Conservation (phyloP, 202 grass and related monocot genomes). For the Alloteropsis angusta region DNA sequence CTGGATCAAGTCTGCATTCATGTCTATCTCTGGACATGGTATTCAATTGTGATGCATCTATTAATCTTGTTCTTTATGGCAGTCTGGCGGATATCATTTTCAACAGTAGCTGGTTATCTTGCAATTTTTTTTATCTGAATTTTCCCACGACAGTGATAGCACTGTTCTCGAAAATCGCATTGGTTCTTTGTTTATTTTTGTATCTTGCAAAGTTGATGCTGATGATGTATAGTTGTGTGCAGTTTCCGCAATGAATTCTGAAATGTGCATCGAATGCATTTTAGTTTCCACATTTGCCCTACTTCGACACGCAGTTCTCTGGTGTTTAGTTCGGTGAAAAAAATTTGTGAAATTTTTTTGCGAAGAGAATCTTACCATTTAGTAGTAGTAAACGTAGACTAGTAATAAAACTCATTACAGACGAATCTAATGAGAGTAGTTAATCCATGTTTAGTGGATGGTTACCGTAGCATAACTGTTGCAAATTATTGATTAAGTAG, state of each 20-base stretch:
- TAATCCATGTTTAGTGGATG: too few species aligned
- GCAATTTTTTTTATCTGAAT: background rate
- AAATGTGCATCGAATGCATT: background rate
- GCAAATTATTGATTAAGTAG: too few species aligned
- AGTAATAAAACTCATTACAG: too few species aligned
- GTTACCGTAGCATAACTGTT: too few species aligned
- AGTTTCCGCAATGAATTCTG: background rate
- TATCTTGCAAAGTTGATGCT: background rate
- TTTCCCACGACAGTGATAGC: background rate
- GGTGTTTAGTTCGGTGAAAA: too few species aligned
- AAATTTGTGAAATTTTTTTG: too few species aligned
- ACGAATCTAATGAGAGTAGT: too few species aligned
- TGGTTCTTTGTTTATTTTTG: background rate
- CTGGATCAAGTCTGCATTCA: background rate
- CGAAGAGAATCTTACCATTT: too few species aligned
- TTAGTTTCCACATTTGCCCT: background rate
- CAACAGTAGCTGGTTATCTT: background rate
- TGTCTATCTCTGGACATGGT: background rate
- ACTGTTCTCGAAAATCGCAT: background rate
- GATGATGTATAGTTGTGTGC: background rate
- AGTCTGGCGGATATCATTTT: background rate
- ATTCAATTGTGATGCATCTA: background rate
- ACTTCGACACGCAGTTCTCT: background rate
- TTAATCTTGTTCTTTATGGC: constrained; percentile 4
- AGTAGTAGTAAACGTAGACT: too few species aligned